These are phyloP conservation scores for Jackrogersella multiformis DNA, from an alignment of 495 filamentous ascomycete genomes.

Conservation along the genomic window DNA sequence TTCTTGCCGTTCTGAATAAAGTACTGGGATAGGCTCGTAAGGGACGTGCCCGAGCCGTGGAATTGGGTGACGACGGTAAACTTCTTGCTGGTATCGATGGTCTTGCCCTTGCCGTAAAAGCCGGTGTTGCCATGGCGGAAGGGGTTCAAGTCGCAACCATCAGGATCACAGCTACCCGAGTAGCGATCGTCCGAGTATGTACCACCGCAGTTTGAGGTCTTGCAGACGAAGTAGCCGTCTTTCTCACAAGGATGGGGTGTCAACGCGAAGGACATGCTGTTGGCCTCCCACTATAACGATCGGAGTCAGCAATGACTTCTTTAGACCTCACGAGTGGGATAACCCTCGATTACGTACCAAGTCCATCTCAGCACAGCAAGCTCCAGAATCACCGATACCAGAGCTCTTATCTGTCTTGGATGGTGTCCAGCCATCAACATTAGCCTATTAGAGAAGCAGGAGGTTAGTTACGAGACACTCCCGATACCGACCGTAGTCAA, in stretches of 20 bases:
- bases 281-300: conserved; percentile 80
- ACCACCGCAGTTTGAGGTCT: conserved; percentile 56
- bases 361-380: conserved; percentile 79
- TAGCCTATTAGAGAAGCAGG: conserved; percentile 50
- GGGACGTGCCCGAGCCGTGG: conserved; percentile 63
- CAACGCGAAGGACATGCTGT: conserved; percentile 67
- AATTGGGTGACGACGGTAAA: conserved; percentile 79
- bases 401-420: conserved; percentile 65
- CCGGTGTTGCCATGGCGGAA: conserved; percentile 63
- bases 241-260: conserved; percentile 73
- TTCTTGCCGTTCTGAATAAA: conserved; percentile 71
- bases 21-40: conserved; percentile 59
- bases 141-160: conserved; percentile 54
- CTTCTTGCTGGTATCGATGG: conserved; percentile 64
- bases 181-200: conserved; percentile 57
- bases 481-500: neutral
- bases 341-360: no score
- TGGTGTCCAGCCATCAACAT: conserved; percentile 66
- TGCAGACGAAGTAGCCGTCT: conserved; percentile 55
- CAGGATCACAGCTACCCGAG: conserved; percentile 64
- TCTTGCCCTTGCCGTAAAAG: conserved; percentile 65
- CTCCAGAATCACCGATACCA: conserved; percentile 64
- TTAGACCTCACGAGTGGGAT: no score
- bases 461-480: neutral
- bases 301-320: no score